These are phyloP conservation scores for Desmodesmus armatus DNA, from an alignment of 139 green algal species.

Conservation along the genomic window DNA sequence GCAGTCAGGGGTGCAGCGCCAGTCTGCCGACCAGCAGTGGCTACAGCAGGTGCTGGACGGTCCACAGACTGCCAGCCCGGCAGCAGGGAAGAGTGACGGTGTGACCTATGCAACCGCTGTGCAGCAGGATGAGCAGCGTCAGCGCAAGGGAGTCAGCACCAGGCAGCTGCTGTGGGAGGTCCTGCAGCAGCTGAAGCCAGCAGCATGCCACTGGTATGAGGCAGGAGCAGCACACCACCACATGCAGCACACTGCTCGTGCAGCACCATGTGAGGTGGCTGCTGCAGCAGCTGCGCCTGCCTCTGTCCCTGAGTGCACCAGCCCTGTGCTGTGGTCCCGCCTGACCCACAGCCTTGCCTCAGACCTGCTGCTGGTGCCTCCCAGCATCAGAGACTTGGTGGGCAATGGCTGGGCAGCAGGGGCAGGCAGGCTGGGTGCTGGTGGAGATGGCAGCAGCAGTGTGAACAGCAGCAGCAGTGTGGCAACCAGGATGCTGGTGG, in stretches of 20 bases:
- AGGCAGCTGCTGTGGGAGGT: not conserved
- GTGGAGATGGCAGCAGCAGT: not conserved
- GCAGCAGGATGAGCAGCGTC: too few species aligned
- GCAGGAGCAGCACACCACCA: too few species aligned
- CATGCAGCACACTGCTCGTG: not conserved
- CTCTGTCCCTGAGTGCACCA: not conserved
- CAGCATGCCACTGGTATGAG: too few species aligned
- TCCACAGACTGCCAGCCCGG: too few species aligned
- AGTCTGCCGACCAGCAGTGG: not conserved
- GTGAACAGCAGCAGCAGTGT: conserved; percentile 18
- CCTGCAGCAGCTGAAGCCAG: too few species aligned
- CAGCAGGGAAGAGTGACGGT: too few species aligned
- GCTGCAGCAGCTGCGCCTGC: not conserved
- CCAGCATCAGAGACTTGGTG: conserved; percentile 5
- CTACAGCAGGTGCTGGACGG: too few species aligned
- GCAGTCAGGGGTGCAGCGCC: too few species aligned
- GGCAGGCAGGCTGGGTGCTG: not conserved
- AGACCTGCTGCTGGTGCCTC: conserved; percentile 15
- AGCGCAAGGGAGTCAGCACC: not conserved
- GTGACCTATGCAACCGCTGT: too few species aligned
- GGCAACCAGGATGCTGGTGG: conserved; percentile 14
- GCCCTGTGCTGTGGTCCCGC: not conserved
- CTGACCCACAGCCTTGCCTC: not conserved
- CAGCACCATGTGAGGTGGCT: not conserved
- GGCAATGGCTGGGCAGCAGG: conserved; percentile 3